Evolutionary conservation across 1,139 yeast genomes (phyloP).

Genomic region (Pichia sp.): DNA sequence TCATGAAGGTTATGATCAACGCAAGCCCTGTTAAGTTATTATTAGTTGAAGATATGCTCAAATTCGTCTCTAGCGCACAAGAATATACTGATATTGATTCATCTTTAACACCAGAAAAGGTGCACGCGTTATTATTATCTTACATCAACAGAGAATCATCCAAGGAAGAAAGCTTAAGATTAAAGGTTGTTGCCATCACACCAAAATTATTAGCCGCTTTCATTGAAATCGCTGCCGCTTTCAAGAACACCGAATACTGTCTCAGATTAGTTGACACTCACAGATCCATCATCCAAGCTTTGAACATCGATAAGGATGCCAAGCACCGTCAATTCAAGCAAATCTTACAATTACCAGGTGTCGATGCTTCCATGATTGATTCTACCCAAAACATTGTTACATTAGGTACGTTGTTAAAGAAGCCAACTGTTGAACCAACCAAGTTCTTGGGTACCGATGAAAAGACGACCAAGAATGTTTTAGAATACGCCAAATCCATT

Average conservation of each 20-base stretch:
- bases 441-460: conserved; percentile 38
- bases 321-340: conserved; percentile 52
- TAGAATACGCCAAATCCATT: conserved; percentile 60
- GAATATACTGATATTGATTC: conserved; percentile 53
- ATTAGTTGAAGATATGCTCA: conserved; percentile 55
- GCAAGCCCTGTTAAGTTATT: conserved; percentile 76
- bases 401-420: conserved; percentile 64
- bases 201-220: conserved; percentile 71
- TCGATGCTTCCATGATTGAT: conserved; percentile 42
- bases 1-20: conserved; percentile 62
- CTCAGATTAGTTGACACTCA: conserved; percentile 63
- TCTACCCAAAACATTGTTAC: conserved; percentile 48
- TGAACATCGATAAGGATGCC: conserved; percentile 50
- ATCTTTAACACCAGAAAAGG: conserved; percentile 43
- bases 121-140: conserved; percentile 50
- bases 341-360: conserved; percentile 75
- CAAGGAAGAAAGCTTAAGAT: conserved; percentile 37
- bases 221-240: conserved; percentile 77
- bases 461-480: conserved; percentile 44
- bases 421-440: conserved; percentile 53
- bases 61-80: conserved; percentile 59
- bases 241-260: conserved; percentile 70
- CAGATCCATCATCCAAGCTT: conserved; percentile 77
- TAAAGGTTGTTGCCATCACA: conserved; percentile 58
- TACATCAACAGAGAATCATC: conserved; percentile 52